These are phyloP conservation scores for Saturnispora hagleri DNA, from an alignment of 805 yeast species.

Conservation along the genomic window DNA sequence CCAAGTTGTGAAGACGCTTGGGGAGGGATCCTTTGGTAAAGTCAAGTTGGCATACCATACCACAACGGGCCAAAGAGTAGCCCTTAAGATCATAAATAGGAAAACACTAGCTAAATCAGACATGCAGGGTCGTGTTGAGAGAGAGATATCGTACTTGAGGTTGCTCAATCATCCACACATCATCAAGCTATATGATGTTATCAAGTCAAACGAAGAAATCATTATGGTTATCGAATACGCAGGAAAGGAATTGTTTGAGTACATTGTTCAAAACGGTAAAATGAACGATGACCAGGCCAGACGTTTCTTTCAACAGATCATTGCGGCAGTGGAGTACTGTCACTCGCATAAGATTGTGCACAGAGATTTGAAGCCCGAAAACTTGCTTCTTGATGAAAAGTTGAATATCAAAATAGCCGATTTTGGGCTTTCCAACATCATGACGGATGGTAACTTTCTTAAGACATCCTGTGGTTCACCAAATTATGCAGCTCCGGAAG, in stretches of 20 bases:
- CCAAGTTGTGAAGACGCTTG: conserved; percentile 85
- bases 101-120: conserved; percentile 89
- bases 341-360: conserved; percentile 95
- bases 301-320: conserved; percentile 90
- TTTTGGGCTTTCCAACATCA: conserved; percentile 87
- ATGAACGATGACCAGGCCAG: conserved; percentile 90
- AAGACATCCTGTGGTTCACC: conserved; percentile 96
- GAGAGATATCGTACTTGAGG: conserved; percentile 85
- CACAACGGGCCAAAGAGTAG: conserved; percentile 87
- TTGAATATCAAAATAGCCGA: conserved; percentile 93
- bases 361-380: conserved; percentile 94
- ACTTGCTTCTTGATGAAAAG: conserved; percentile 78
- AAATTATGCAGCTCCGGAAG: conserved; percentile 97
- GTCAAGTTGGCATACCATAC: conserved; percentile 87
- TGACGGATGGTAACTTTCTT: conserved; percentile 95
- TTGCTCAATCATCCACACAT: conserved; percentile 92
- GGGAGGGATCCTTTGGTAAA: conserved; percentile 96
- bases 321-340: conserved; percentile 93
- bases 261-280: conserved; percentile 87
- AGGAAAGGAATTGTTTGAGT: conserved; percentile 92
- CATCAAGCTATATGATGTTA: conserved; percentile 90
- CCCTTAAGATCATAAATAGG: conserved; percentile 84
- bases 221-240: conserved; percentile 97
- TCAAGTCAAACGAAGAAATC: conserved; percentile 89
- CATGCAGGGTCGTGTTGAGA: conserved; percentile 94